Percentiles rank a stretch among this genome's conserved stretches.
Evolutionary conservation across 306 rosid species (phyloP).

Genomic region (Medicago lupulina): DNA sequence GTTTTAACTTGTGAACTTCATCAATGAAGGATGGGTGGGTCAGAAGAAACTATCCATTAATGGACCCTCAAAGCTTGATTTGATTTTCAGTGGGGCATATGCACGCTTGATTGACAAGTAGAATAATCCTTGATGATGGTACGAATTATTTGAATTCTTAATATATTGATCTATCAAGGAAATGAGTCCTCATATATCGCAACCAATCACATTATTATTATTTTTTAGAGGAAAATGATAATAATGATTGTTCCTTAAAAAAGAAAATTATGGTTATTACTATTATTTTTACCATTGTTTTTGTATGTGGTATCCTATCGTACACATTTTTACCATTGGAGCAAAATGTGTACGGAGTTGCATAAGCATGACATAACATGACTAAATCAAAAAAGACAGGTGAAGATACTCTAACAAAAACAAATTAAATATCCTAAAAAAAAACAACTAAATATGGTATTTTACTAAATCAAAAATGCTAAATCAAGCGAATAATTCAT

Average conservation of each 20-base stretch:
- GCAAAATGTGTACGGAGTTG: no score
- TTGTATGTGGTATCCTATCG: no score
- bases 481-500: no score
- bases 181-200: constrained; percentile 14
- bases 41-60: constrained; percentile 42
- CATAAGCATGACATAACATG: no score
- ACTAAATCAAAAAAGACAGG: no score
- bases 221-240: no score
- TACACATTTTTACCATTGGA: no score
- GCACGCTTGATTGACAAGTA: constrained; percentile 42
- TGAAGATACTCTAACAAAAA: no score
- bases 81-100: constrained; percentile 40
- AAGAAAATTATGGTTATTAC: no score
- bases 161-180: constrained; percentile 18
- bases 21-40: constrained; percentile 54
- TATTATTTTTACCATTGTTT: no score
- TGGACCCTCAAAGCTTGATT: constrained; percentile 53
- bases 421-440: background rate
- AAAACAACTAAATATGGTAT: background rate
- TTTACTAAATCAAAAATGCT: no score
- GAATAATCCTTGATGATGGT: constrained; percentile 24
- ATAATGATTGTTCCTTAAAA: no score
- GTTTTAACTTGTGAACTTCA: constrained; percentile 58
- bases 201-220: constrained; percentile 15
- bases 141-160: constrained; percentile 31